Base-by-base conservation (phyloP, 441 rosid genomes). In the Pelargonium australe region DNA sequence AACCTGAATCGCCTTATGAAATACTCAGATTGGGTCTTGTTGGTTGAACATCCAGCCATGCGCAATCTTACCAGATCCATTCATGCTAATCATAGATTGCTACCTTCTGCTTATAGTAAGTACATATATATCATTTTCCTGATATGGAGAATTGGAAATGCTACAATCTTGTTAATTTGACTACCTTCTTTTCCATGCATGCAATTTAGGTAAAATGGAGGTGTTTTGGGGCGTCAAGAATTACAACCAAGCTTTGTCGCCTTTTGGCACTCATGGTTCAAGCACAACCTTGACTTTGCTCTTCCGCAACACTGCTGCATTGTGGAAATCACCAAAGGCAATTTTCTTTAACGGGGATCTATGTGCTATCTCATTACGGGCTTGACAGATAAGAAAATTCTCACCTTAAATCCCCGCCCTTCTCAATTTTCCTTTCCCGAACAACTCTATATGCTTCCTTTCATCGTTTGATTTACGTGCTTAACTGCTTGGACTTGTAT, bases 21-120 rank as follows among this genome's bases (percentile, higher is more conserved):
- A 25, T 57, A 17, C 7, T 17, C 28, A 16, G 63, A 57, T 57
- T 57, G 63, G 63, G 19, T 57, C 63, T 7, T 57, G 63, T 57
- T 57, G 63, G 63, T 57, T 57, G 12, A 57, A 57, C 63, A 57
- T 2, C 63, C 63, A 57, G 63, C 63, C 19, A 14, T 14, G 61
- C 20, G 23, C 61, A 55, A 55, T 55, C 61, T 55, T 19, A 55
- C 61, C 19, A 5, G 6, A 55, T 6, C 19, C 17, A 16, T 55
- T 55, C 28, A 57, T 57, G 63, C 63, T 19, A 19, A 57, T 17
- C 63, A 57, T 57, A 57, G 63, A 10, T 17, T 57, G 63, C 63
- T 57, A 7, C 31, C 63, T 17, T 57, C 63, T 57, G 12, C 63
- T 57, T 1, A 57, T 19, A 17, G 63, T 57, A 57, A 57, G 63